phyloP scores from a whole-genome alignment of 2,329 filamentous ascomycete species.

The Pseudopithomyces maydicus region DNA sequence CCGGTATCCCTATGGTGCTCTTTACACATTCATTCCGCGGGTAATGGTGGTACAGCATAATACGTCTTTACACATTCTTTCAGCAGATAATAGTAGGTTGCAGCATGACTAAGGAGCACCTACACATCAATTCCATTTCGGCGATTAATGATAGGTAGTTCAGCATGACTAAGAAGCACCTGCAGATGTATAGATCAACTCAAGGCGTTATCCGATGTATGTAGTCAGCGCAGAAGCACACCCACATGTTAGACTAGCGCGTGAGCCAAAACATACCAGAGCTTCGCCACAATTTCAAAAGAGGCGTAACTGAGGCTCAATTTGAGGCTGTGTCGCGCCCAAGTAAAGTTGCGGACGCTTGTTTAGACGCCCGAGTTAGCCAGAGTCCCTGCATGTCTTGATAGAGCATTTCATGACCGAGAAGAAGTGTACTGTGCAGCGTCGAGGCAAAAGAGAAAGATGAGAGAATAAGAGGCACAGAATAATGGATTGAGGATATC shows the following conservation, averaged over 20 bases:
- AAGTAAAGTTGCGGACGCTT: constrained; percentile 1
- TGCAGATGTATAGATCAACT: not conserved
- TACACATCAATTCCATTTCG: too few species aligned
- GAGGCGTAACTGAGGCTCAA: not conserved
- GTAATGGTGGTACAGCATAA: not conserved
- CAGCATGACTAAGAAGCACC: not conserved
- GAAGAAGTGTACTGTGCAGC: not conserved
- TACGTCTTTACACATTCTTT: not conserved
- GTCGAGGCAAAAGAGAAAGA: not conserved
- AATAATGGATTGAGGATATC: constrained; percentile 42
- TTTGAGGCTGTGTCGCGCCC: constrained; percentile 1
- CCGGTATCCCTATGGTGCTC: not conserved
- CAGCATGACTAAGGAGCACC: not conserved
- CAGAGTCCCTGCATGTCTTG: not conserved
- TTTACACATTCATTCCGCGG: not conserved
- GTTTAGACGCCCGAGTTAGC: constrained; percentile 1
- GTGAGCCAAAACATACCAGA: not conserved
- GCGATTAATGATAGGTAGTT: too few species aligned
- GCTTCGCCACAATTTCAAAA: not conserved
- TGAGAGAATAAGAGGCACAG: constrained; percentile 19
- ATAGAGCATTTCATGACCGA: not conserved
- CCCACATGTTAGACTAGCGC: not conserved
- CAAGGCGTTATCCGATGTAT: not conserved
- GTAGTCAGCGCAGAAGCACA: not conserved
- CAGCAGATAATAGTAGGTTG: not conserved